phyloP scores from a whole-genome alignment of 108 stramenopile species.

The Cylindrotheca closterium region DNA sequence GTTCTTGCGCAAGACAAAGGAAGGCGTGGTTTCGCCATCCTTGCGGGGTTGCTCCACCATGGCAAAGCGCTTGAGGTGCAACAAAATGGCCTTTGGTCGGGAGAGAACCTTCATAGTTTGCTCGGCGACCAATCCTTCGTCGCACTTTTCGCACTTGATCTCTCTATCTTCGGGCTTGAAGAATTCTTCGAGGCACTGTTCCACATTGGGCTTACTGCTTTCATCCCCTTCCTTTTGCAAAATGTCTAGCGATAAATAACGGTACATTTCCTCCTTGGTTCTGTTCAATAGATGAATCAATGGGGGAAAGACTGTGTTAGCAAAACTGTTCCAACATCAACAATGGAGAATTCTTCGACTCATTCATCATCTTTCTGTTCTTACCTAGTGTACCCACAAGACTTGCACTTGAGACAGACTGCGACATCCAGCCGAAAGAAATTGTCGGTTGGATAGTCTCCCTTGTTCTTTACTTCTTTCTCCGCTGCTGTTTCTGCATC shows the following conservation, averaged over 20 bases:
- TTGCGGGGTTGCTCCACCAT: conserved; percentile 28
- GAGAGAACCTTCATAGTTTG: conserved; percentile 64
- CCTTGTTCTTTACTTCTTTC: not conserved
- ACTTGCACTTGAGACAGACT: conserved; percentile 69
- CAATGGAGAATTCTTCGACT: no score
- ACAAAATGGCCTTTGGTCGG: conserved; percentile 59
- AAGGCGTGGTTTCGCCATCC: not conserved
- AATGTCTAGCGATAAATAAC: conserved; percentile 71
- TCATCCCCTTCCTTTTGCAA: conserved; percentile 17
- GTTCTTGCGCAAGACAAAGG: conserved; percentile 52
- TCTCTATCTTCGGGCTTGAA: conserved; percentile 77
- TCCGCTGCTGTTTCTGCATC: not conserved
- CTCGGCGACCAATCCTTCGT: conserved; percentile 51
- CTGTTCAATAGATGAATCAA: no score
- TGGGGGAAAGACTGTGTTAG: no score
- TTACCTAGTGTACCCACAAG: conserved; percentile 67
- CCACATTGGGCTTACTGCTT: conserved; percentile 15
- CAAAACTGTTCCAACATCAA: no score
- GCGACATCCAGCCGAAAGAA: conserved; percentile 69
- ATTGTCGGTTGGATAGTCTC: conserved; percentile 52
- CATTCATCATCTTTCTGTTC: no score
- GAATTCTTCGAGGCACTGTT: conserved; percentile 56
- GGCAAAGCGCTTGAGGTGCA: conserved; percentile 81
- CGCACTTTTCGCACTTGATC: conserved; percentile 87
- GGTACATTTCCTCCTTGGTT: conserved; percentile 78